phyloP scores from a whole-genome alignment of 257 asterid species.

The Rehmannia glutinosa region DNA sequence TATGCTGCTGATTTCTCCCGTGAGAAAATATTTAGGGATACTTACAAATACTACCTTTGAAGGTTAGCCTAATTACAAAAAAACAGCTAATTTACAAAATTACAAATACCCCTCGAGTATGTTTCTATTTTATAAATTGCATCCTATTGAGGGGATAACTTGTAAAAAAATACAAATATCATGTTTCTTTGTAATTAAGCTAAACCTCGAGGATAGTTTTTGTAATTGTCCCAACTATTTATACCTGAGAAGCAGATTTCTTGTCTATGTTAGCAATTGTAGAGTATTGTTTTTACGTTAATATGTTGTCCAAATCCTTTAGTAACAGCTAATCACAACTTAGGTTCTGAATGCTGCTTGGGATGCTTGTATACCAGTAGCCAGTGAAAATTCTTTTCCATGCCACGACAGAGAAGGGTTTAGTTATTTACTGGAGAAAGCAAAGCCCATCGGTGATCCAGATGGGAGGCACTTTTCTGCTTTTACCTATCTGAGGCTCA shows the following conservation, averaged over 20 bases:
- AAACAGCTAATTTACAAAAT: neutral
- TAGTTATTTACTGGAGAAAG: conserved; percentile 61
- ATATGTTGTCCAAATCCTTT: neutral
- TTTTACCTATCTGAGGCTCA: conserved; percentile 66
- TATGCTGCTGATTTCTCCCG: neutral
- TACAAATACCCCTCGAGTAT: too few species aligned
- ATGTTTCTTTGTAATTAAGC: neutral
- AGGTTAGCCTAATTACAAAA: neutral
- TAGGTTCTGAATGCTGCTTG: conserved; percentile 82
- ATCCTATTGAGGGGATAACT: too few species aligned
- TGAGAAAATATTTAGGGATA: neutral
- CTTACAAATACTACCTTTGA: neutral
- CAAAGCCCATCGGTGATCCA: conserved; percentile 73
- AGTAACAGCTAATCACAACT: conserved; percentile 17
- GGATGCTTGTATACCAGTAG: conserved; percentile 73
- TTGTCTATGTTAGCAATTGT: neutral
- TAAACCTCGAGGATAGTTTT: neutral
- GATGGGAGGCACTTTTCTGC: conserved; percentile 70
- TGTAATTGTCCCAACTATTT: neutral
- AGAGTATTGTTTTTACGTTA: neutral
- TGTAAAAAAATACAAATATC: too few species aligned
- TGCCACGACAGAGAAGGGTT: conserved; percentile 60
- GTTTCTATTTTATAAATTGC: too few species aligned
- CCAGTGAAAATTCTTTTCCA: conserved; percentile 59
- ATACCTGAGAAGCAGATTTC: neutral